A percentile compares a stretch with the other conserved stretches of the same genome.
phyloP scores from a whole-genome alignment of 2,329 filamentous ascomycete species.

The Hymenoscyphus fraxineus region DNA sequence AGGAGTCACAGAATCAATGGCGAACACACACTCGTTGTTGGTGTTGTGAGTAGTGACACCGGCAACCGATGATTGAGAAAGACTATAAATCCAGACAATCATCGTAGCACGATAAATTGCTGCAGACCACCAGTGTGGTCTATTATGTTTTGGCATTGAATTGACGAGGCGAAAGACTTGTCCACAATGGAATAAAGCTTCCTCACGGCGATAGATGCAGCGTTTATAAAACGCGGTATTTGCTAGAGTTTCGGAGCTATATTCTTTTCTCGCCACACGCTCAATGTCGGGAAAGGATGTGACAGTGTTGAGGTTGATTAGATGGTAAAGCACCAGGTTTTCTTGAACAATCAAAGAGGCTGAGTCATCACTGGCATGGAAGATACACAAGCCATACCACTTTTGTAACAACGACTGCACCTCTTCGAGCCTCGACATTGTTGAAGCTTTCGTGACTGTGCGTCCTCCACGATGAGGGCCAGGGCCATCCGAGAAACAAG shows the following conservation, averaged over 20 bases:
- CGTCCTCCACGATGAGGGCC: slow-evolving; percentile 41
- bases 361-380: slow-evolving; percentile 52
- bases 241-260: slow-evolving; percentile 48
- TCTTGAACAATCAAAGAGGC: slow-evolving; percentile 58
- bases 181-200: slow-evolving; percentile 64
- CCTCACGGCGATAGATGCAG: slow-evolving; percentile 60
- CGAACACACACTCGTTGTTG: slow-evolving; percentile 40
- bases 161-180: slow-evolving; percentile 61
- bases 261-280: slow-evolving; percentile 59
- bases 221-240: slow-evolving; percentile 56
- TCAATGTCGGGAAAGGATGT: slow-evolving; percentile 67
- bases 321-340: slow-evolving; percentile 66
- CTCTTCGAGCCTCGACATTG: slow-evolving; percentile 58
- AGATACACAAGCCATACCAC: slow-evolving; percentile 64
- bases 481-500: slow-evolving; percentile 58
- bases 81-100: slow-evolving; percentile 59
- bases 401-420: slow-evolving; percentile 60
- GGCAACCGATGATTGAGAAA: slow-evolving; percentile 41
- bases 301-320: slow-evolving; percentile 65
- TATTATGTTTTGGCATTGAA: slow-evolving; percentile 54
- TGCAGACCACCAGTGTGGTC: slow-evolving; percentile 68
- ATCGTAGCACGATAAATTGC: slow-evolving; percentile 65
- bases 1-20: slow-evolving; percentile 47
- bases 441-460: slow-evolving; percentile 56
- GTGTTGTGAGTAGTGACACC: slow-evolving; percentile 36